Evolutionary conservation across 257 asterid species (phyloP).

Genomic region (Vinca minor): DNA sequence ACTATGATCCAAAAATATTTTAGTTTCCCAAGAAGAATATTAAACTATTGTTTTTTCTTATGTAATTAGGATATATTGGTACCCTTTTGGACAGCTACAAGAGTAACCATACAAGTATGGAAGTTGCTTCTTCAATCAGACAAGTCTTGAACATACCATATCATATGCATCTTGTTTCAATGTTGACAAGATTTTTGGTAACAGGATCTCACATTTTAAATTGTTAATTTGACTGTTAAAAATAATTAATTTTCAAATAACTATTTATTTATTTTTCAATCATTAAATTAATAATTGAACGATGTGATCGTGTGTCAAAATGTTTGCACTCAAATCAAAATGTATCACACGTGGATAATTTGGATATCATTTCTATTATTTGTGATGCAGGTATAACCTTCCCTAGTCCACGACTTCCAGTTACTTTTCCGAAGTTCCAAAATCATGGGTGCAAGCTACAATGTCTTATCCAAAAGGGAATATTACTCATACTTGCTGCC

Average conservation of each 20-base stretch:
- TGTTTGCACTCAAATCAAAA: too few relatives aligned
- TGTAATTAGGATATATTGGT: constrained; percentile 7
- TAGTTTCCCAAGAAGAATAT: constrained; percentile 39
- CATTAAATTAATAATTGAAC: too few relatives aligned
- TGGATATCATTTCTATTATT: background rate
- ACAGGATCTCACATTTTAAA: too few relatives aligned
- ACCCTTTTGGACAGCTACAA: constrained; percentile 5
- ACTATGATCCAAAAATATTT: constrained; percentile 14
- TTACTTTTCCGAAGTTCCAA: background rate
- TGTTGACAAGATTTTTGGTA: too few relatives aligned
- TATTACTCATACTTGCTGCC: too few relatives aligned
- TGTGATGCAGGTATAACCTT: constrained; percentile 15
- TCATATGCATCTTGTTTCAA: too few relatives aligned
- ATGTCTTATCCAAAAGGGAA: constrained; percentile 7
- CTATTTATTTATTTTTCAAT: too few relatives aligned
- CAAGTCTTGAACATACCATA: background rate
- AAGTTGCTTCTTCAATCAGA: background rate
- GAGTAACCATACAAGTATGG: constrained; percentile 29
- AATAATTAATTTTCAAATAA: too few relatives aligned
- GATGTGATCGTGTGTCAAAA: too few relatives aligned
- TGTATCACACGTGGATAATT: background rate
- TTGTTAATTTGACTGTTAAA: too few relatives aligned
- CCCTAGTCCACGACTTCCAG: constrained; percentile 13
- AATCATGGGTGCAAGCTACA: background rate
- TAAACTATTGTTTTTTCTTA: background rate